phyloP scores from a whole-genome alignment of 2,329 filamentous ascomycete genomes.

The Salinomyces thailandicus region DNA sequence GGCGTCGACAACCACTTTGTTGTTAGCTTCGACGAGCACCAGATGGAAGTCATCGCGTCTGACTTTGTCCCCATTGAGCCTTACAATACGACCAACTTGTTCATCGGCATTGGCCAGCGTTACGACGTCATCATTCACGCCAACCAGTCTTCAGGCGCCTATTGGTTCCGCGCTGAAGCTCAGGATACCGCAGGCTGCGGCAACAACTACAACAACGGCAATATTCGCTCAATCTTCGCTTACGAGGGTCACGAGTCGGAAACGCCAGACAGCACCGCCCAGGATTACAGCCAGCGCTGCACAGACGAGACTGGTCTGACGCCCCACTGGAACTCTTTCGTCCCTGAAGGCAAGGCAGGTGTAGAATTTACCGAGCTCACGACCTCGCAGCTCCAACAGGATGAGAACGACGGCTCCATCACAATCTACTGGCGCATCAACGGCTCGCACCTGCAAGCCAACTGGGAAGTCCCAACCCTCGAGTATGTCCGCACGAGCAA shows the following conservation, averaged over 20 bases:
- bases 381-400: constrained; percentile 21
- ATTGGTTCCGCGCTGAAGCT: constrained; percentile 28
- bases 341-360: constrained; percentile 23
- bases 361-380: constrained; percentile 17
- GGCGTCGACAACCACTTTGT: constrained; percentile 35
- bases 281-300: constrained; percentile 29
- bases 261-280: constrained; percentile 22
- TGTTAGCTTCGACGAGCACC: constrained; percentile 28
- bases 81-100: constrained; percentile 21
- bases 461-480: constrained; percentile 37
- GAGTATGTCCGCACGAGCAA: constrained; percentile 32
- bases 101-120: constrained; percentile 31
- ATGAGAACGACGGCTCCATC: constrained; percentile 18
- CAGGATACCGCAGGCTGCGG: constrained; percentile 23
- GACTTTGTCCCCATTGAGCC: constrained; percentile 30
- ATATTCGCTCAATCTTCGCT: constrained; percentile 28
- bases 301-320: constrained; percentile 31
- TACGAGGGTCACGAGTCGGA: constrained; percentile 27
- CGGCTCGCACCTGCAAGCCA: constrained; percentile 32
- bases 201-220: constrained; percentile 20
- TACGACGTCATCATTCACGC: constrained; percentile 33
- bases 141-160: constrained; percentile 23
- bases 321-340: constrained; percentile 29
- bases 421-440: constrained; percentile 34
- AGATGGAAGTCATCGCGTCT: constrained; percentile 26